Conservation (phyloP, 2,329 filamentous ascomycete genomes). For the Cladobotryum mycophilum region DNA sequence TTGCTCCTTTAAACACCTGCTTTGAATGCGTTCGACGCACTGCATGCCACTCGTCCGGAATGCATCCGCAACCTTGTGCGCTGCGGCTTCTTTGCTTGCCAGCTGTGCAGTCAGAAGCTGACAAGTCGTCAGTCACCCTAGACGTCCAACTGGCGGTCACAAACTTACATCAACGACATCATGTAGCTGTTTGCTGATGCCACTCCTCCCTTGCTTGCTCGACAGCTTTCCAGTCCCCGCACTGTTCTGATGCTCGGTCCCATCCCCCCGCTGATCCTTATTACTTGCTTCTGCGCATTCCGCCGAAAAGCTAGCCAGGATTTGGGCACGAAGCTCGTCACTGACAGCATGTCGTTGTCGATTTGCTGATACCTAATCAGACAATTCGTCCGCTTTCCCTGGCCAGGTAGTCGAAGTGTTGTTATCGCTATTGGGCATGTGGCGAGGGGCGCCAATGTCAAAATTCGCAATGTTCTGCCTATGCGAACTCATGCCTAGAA, state of each 20-base stretch:
- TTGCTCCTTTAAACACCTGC: conserved; percentile 17
- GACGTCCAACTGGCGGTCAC: neutral
- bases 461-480: neutral
- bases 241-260: neutral
- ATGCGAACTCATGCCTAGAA: neutral
- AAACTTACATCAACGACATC: conserved; percentile 20
- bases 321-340: neutral
- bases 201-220: neutral
- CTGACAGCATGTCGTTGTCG: neutral
- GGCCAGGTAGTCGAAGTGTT: neutral
- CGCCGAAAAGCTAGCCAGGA: conserved; percentile 2
- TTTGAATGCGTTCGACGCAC: conserved; percentile 19
- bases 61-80: conserved; percentile 14
- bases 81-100: conserved; percentile 16
- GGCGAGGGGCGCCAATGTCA: neutral
- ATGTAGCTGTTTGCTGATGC: conserved; percentile 13
- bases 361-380: neutral
- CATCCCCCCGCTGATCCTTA: neutral
- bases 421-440: neutral
- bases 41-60: conserved; percentile 18
- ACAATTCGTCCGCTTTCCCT: neutral
- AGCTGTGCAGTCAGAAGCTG: conserved; percentile 21
- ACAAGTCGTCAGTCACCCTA: conserved; percentile 1
- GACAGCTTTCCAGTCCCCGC: neutral
- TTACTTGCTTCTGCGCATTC: neutral